A percentile compares a stretch with the other conserved stretches of the same genome.
phyloP scores from a whole-genome alignment of 352 stramenopile genomes.

The Globisporangium polare region DNA sequence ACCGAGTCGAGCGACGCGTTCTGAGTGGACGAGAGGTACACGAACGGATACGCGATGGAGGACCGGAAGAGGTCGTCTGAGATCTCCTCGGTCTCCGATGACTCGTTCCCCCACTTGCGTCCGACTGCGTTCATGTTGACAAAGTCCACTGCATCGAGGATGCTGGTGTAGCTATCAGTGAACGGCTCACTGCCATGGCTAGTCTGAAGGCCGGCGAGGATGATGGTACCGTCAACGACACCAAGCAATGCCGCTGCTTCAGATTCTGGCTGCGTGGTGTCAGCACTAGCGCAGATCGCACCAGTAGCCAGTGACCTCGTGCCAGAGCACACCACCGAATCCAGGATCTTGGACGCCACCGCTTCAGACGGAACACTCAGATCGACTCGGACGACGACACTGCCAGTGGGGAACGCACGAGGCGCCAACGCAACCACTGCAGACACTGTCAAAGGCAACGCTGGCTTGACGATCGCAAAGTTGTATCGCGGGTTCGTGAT shows the following conservation, averaged over 20 bases:
- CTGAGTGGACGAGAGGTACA: not conserved
- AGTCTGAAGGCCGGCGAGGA: not conserved
- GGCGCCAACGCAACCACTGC: not conserved
- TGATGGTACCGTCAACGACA: not conserved
- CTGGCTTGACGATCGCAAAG: conserved; percentile 1
- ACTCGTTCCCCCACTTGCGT: not conserved
- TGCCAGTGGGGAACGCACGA: not conserved
- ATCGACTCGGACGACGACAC: not conserved
- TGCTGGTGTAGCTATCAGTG: not conserved
- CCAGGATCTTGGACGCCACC: not conserved
- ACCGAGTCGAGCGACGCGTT: not conserved
- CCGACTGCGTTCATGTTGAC: not conserved
- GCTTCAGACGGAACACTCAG: not conserved
- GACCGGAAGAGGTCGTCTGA: not conserved
- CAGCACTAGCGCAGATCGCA: not conserved
- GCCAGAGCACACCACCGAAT: not conserved
- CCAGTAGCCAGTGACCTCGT: no score
- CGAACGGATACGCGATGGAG: conserved; percentile 1
- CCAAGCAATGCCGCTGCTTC: not conserved
- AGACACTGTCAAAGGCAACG: not conserved
- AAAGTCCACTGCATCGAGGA: not conserved
- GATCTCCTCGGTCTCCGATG: not conserved
- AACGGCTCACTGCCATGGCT: not conserved
- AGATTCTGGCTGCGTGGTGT: not conserved
- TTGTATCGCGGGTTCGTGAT: not conserved